Evolutionary conservation across 176 grass and related monocot genomes (phyloP).

Genomic region (Triticum aestivum): IWGSC_CS_RefSeq_v2.1 NC_057812.1:545412958-545413457

Average conservation of each 20-base stretch:
- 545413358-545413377: constrained; percentile 76
- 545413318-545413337: constrained; percentile 70
- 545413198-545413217: background rate
- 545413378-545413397: constrained; percentile 84
- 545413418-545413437: constrained; percentile 64
- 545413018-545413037: constrained; percentile 1
- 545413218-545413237: background rate
- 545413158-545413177: background rate
- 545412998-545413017: background rate
- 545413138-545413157: constrained; percentile 38
- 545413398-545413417: constrained; percentile 82
- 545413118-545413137: constrained; percentile 64
- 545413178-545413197: background rate
- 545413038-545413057: background rate
- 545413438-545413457: background rate
- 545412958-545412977: background rate
- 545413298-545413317: constrained; percentile 88
- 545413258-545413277: background rate
- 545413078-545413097: constrained; percentile 79
- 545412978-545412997: background rate
- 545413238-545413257: background rate
- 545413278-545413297: constrained; percentile 89
- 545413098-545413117: constrained; percentile 81
- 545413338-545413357: constrained; percentile 84
- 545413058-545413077: background rate